phyloP scores from a whole-genome alignment of 495 filamentous ascomycete genomes.

The Neurospora cerealis region DNA sequence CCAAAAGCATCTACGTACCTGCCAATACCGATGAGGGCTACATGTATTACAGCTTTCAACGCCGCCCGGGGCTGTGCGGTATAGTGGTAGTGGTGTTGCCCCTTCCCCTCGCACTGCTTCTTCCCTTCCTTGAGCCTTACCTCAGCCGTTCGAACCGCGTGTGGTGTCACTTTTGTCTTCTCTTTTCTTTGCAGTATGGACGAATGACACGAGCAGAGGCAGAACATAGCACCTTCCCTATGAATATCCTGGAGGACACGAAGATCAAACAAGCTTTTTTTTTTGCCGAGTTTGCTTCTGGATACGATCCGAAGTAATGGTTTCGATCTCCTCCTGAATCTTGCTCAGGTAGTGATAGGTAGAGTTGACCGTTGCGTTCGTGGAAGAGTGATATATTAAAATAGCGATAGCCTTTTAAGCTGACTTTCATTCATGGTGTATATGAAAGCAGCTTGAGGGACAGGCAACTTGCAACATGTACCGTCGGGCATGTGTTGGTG shows the following conservation, averaged over 20 bases:
- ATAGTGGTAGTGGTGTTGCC: not conserved
- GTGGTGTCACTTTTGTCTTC: not conserved
- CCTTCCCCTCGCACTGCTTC: not conserved
- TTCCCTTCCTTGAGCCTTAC: not conserved
- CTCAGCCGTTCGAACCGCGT: not conserved
- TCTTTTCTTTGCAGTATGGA: not conserved
- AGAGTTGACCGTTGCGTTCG: too few species aligned
- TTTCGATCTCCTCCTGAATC: too few species aligned
- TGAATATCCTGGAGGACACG: not conserved
- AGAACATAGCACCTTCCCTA: not conserved
- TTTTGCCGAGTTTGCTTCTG: not conserved
- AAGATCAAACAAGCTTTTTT: not conserved
- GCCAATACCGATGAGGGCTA: not conserved
- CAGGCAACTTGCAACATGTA: not conserved
- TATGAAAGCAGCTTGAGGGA: not conserved
- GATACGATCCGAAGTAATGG: too few species aligned
- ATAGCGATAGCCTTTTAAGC: too few species aligned
- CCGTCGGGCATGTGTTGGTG: not conserved
- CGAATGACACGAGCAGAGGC: not conserved
- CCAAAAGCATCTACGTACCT: not conserved
- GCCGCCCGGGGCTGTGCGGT: not conserved
- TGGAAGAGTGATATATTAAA: not conserved
- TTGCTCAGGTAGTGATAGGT: too few species aligned
- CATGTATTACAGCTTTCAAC: not conserved
- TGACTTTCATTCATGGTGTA: not conserved